These are phyloP conservation scores for Globisporangium spiculum DNA, from an alignment of 352 stramenopile species.

Conservation along the genomic window DNA sequence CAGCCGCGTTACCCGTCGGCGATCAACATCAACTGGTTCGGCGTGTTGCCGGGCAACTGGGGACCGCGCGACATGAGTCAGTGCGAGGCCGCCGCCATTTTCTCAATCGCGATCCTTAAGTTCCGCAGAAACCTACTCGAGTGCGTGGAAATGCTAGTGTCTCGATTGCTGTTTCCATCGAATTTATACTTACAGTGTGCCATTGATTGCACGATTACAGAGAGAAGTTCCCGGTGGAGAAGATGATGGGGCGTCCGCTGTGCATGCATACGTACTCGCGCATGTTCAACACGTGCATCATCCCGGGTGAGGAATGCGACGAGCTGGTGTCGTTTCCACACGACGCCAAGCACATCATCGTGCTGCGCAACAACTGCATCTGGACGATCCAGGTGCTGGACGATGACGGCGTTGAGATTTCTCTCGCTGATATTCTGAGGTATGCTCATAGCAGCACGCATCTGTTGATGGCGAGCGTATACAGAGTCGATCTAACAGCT, in stretches of 20 bases:
- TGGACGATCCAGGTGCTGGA: slow-evolving; percentile 81
- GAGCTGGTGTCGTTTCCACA: slow-evolving; percentile 88
- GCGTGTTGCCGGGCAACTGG: slow-evolving; percentile 93
- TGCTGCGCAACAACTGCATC: slow-evolving; percentile 91
- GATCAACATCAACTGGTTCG: slow-evolving; percentile 98
- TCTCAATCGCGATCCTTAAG: slow-evolving; percentile 82
- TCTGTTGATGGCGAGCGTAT: background rate
- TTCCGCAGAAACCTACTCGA: slow-evolving; percentile 91
- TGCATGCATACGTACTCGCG: slow-evolving; percentile 94
- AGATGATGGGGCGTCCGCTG: slow-evolving; percentile 91
- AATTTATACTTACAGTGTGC: slow-evolving; percentile 8
- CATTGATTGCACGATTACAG: slow-evolving; percentile 27
- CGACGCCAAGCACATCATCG: slow-evolving; percentile 91
- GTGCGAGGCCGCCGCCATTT: slow-evolving; percentile 85
- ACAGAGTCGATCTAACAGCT: background rate
- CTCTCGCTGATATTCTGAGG: slow-evolving; percentile 76
- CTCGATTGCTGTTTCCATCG: background rate
- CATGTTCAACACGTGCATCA: slow-evolving; percentile 97
- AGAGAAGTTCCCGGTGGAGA: slow-evolving; percentile 90
- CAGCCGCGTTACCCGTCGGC: slow-evolving; percentile 93
- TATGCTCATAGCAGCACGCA: slow-evolving; percentile 15
- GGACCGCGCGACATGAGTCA: slow-evolving; percentile 90
- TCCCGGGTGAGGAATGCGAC: slow-evolving; percentile 89
- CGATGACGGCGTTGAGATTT: slow-evolving; percentile 63
- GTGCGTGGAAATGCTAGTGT: slow-evolving; percentile 32